A percentile compares a stretch with the other conserved stretches of the same genome.
Conservation (phyloP, 345 rosid species). For the Punica granatum region DNA sequence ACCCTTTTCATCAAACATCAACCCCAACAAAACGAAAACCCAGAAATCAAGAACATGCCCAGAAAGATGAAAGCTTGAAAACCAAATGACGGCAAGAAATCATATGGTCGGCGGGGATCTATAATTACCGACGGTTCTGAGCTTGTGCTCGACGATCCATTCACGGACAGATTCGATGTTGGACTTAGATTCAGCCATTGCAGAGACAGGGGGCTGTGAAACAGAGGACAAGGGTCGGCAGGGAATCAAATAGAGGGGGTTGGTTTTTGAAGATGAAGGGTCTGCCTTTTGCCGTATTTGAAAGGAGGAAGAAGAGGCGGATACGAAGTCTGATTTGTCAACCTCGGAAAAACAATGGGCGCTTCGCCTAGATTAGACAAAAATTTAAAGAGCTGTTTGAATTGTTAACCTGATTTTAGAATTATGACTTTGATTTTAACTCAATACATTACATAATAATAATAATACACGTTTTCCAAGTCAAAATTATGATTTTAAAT, state of each 20-base stretch:
- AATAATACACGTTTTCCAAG: no score
- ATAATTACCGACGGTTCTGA: constrained; percentile 74
- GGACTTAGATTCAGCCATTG: constrained; percentile 58
- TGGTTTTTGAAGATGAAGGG: background rate
- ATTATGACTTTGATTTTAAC: no score
- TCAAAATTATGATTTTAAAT: no score
- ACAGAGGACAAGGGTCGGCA: background rate
- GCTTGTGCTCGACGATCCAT: constrained; percentile 89
- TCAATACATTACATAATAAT: no score
- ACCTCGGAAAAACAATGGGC: constrained; percentile 9
- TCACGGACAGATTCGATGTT: constrained; percentile 48
- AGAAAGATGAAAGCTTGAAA: background rate
- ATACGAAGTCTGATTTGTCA: constrained; percentile 3
- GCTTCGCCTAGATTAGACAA: background rate
- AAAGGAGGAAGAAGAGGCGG: background rate
- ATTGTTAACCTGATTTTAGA: no score
- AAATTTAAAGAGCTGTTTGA: no score
- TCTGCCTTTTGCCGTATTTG: background rate
- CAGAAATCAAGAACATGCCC: background rate
- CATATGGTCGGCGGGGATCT: no score
- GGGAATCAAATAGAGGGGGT: background rate
- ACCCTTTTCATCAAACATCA: constrained; percentile 30
- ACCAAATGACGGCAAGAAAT: background rate
- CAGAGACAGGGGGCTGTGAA: background rate
- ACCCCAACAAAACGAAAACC: constrained; percentile 1